These are phyloP conservation scores for Herpetospermum pedunculosum DNA, from an alignment of 306 rosid species.

Conservation along the genomic window DNA sequence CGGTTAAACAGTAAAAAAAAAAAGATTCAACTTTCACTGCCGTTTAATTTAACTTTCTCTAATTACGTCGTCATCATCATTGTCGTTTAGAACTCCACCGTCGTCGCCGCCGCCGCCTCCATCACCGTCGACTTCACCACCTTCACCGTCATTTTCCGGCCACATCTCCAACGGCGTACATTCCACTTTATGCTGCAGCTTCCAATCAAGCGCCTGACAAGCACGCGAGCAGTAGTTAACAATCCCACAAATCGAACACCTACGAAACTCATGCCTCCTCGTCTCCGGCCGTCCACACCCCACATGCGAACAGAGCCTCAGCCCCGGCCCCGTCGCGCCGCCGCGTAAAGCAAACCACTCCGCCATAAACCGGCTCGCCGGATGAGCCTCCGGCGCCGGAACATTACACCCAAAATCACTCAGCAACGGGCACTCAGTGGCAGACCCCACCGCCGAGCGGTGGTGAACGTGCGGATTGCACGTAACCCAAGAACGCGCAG, in stretches of 20 bases:
- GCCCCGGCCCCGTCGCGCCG: constrained; percentile 28
- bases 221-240: constrained; percentile 94
- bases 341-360: constrained; percentile 58
- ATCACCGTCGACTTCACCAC: constrained; percentile 29
- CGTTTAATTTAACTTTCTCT: constrained; percentile 29
- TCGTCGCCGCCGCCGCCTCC: too few relatives aligned
- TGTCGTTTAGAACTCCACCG: constrained; percentile 2
- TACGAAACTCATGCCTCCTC: constrained; percentile 69
- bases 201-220: constrained; percentile 96
- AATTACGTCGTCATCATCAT: constrained; percentile 22
- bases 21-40: neutral
- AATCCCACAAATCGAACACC: constrained; percentile 81
- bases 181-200: constrained; percentile 67
- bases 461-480: constrained; percentile 36
- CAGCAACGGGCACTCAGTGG: constrained; percentile 48
- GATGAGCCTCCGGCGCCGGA: constrained; percentile 67
- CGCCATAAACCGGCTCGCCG: constrained; percentile 55
- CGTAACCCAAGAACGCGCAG: constrained; percentile 28
- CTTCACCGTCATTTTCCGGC: constrained; percentile 47
- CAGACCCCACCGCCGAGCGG: constrained; percentile 15
- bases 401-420: constrained; percentile 91
- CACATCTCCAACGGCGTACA: constrained; percentile 63
- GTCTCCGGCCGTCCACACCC: constrained; percentile 95
- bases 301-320: constrained; percentile 65
- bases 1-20: neutral